A percentile compares a stretch with the other conserved stretches of the same genome.
phyloP scores from a whole-genome alignment of 768 basidiomycete genomes.

The Lentinula aciculospora region DNA sequence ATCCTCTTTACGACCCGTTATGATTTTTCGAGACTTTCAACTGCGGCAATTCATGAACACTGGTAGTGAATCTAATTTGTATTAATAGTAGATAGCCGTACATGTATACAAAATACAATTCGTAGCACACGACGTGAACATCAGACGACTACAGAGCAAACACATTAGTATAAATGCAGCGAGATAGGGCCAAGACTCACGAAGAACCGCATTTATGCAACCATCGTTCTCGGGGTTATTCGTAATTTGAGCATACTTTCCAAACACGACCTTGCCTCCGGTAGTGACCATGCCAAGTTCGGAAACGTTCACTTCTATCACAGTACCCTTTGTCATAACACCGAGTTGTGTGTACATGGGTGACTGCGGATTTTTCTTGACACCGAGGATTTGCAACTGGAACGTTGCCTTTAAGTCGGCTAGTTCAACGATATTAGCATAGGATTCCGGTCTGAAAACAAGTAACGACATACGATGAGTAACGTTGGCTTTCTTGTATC shows the following conservation, averaged over 20 bases:
- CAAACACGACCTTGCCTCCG: conserved; percentile 91
- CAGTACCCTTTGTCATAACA: conserved; percentile 96
- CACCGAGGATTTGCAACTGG: conserved; percentile 94
- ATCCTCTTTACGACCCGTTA: too few relatives aligned
- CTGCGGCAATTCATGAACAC: too few relatives aligned
- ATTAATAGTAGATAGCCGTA: too few relatives aligned
- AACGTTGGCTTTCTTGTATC: conserved; percentile 98
- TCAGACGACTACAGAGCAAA: not conserved
- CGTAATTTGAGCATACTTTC: conserved; percentile 90
- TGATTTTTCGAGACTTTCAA: too few relatives aligned
- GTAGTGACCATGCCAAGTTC: conserved; percentile 97
- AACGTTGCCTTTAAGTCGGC: conserved; percentile 98
- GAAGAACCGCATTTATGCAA: conserved; percentile 90
- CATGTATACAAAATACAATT: not conserved
- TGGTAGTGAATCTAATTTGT: too few relatives aligned
- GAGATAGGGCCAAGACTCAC: conserved; percentile 38
- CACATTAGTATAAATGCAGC: not conserved
- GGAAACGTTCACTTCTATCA: conserved; percentile 98
- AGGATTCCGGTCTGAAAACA: not conserved
- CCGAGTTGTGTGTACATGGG: conserved; percentile 97
- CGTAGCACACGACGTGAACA: not conserved
- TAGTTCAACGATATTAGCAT: conserved; percentile 22
- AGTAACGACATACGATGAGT: conserved; percentile 75
- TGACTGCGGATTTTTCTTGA: conserved; percentile 99
- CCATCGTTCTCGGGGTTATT: conserved; percentile 97